Base-by-base conservation (phyloP, 2,329 filamentous ascomycete species). In the Pseudogymnoascus sp. region DNA sequence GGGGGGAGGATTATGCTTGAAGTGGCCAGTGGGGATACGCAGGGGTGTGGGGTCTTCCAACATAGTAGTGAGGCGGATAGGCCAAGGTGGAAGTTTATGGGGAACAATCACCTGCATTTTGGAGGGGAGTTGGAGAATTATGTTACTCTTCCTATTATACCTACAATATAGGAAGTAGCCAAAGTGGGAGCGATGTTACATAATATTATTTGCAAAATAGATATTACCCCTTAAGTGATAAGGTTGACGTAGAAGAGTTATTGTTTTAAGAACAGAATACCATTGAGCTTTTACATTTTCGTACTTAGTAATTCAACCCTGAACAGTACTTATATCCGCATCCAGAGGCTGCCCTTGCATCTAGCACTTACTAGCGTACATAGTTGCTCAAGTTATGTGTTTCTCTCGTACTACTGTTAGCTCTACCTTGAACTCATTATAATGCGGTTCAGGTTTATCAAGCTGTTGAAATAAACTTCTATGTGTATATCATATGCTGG, bases 101-200 rank as follows among this genome's bases (percentile, higher is more conserved):
- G 83, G 0, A 66, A 74, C 54, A 86, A 86, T 70, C 76, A 81
- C 67, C 71, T 86, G 21, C 79, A 82, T 68, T 84, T 85, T 68
- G 78, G 81, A 0, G 74, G 76, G 2, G 73, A 73, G 39, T 72
- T 76, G 42, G 69, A 77, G 42, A 86, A 85, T 69, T 85, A 79
- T 68, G 72, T 85, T 11, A 77, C 75, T 0, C 68, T 85, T 59
- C 83, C 83, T 0, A 69, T 85, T 21, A 80, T 85, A 62, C 81
- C 82, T 5, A 69, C 73, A n/a, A 42, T 11, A 12, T 45, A 45
- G 40, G 4, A 45, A 21, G 16, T 11, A 18, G 18, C 7, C 40
- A 5, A 21, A 21, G 21, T 45, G 16, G 21, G 4, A 45, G 40
- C 11, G 40, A 21, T 18, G 39, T 40, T 21, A 45, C 4, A 18